phyloP scores from a whole-genome alignment of 2,329 filamentous ascomycete species.

The Aspergillus ustus region DNA sequence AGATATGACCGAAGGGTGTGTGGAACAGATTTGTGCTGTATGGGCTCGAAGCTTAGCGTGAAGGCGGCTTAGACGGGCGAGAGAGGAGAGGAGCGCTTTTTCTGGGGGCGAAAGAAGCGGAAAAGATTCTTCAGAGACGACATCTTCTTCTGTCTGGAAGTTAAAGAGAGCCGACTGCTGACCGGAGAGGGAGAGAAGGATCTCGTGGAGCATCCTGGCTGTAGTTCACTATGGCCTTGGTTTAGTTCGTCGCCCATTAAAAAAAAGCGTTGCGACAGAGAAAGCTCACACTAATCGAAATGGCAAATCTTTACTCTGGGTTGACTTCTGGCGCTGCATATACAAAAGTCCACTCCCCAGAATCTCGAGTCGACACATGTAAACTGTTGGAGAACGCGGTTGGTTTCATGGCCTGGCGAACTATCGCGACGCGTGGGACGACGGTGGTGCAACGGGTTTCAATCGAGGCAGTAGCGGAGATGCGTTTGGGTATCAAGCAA shows the following conservation, averaged over 20 bases:
- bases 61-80: constrained; percentile 76
- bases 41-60: constrained; percentile 74
- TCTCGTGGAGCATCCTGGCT: constrained; percentile 88
- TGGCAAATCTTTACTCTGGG: constrained; percentile 28
- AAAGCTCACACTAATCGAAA: constrained; percentile 31
- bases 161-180: constrained; percentile 88
- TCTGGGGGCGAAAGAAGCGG: constrained; percentile 74
- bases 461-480: neutral
- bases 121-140: constrained; percentile 55
- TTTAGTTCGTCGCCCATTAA: constrained; percentile 11
- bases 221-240: constrained; percentile 23
- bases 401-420: constrained; percentile 7
- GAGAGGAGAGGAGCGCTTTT: constrained; percentile 75
- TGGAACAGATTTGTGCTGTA: constrained; percentile 68
- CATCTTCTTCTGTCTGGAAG: constrained; percentile 51
- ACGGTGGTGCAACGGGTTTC: neutral
- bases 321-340: constrained; percentile 41
- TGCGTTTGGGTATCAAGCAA: neutral
- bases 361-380: constrained; percentile 54
- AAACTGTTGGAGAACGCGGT: constrained; percentile 20
- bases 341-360: constrained; percentile 49
- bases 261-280: neutral
- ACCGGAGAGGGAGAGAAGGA: constrained; percentile 93
- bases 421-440: constrained; percentile 22
- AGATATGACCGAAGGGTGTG: constrained; percentile 81